Evolutionary conservation across 345 rosid species (phyloP).

Genomic region (Heritiera littoralis): DNA sequence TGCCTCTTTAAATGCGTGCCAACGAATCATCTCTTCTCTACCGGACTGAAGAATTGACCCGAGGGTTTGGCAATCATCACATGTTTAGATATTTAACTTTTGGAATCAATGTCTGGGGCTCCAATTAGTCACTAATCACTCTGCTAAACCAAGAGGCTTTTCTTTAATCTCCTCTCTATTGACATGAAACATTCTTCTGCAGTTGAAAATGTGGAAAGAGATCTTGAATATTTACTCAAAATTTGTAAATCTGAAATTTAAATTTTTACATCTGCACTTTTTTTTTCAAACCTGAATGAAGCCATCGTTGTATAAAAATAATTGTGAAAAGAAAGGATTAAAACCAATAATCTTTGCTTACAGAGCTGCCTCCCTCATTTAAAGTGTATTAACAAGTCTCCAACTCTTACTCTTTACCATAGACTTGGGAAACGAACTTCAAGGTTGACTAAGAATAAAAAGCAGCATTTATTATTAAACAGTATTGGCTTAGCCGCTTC

Average conservation of each 20-base stretch:
- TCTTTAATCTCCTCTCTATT: neutral
- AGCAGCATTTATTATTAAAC: neutral
- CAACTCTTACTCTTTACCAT: neutral
- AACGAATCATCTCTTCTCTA: neutral
- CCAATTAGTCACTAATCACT: neutral
- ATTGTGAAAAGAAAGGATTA: neutral
- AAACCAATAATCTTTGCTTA: neutral
- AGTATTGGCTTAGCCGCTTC: neutral
- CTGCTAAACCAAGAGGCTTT: neutral
- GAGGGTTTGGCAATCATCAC: conserved; percentile 16
- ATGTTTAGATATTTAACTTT: neutral
- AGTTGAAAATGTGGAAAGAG: neutral
- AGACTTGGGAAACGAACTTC: neutral
- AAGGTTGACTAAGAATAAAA: neutral
- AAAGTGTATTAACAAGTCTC: neutral
- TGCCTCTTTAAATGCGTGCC: conserved; percentile 17
- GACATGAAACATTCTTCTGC: neutral
- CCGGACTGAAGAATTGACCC: neutral
- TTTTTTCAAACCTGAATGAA: too few species aligned
- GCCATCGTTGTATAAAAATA: too few species aligned
- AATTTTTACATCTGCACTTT: too few species aligned
- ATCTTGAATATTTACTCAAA: too few species aligned
- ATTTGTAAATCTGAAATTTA: too few species aligned
- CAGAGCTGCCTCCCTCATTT: neutral
- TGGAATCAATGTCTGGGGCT: neutral